A percentile compares a stretch with the other conserved stretches of the same genome.
Evolutionary conservation across 2,329 filamentous ascomycete genomes (phyloP).

Genomic region (Hyphodiscus sp.): DNA sequence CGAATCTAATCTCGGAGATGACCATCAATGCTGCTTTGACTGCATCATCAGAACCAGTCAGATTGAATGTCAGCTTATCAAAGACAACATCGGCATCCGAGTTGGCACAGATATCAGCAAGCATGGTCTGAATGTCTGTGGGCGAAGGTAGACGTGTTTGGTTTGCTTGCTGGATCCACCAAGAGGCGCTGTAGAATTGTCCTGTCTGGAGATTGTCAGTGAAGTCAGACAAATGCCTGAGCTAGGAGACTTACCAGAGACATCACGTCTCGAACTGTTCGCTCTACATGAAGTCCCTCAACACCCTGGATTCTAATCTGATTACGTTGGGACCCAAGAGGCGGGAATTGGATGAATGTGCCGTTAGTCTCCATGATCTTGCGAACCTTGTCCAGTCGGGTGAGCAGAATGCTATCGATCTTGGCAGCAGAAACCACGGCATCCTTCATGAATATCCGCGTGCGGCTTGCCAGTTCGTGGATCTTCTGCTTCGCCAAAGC

Average conservation of each 20-base stretch:
- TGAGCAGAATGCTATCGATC: slow-evolving; percentile 88
- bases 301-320: slow-evolving; percentile 86
- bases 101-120: slow-evolving; percentile 92
- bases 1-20: slow-evolving; percentile 85
- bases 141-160: slow-evolving; percentile 52
- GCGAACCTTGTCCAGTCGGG: slow-evolving; percentile 89
- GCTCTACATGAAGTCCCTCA: slow-evolving; percentile 89
- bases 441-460: slow-evolving; percentile 86
- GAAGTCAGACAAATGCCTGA: background rate
- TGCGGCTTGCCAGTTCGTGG: slow-evolving; percentile 73
- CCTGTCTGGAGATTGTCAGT: slow-evolving; percentile 57
- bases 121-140: slow-evolving; percentile 77
- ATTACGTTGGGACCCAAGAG: slow-evolving; percentile 76
- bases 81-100: slow-evolving; percentile 93
- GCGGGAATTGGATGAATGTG: slow-evolving; percentile 88
- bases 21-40: slow-evolving; percentile 94
- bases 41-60: slow-evolving; percentile 92
- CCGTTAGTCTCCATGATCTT: slow-evolving; percentile 97
- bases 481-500: slow-evolving; percentile 85
- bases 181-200: slow-evolving; percentile 95
- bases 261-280: slow-evolving; percentile 94
- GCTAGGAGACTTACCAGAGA: slow-evolving; percentile 57
- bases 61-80: slow-evolving; percentile 87
- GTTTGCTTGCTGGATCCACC: slow-evolving; percentile 83
- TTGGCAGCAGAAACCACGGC: slow-evolving; percentile 85